Evolutionary conservation across 2,329 filamentous ascomycete genomes (phyloP).

Genomic region (Neospermospora avenae): DNA sequence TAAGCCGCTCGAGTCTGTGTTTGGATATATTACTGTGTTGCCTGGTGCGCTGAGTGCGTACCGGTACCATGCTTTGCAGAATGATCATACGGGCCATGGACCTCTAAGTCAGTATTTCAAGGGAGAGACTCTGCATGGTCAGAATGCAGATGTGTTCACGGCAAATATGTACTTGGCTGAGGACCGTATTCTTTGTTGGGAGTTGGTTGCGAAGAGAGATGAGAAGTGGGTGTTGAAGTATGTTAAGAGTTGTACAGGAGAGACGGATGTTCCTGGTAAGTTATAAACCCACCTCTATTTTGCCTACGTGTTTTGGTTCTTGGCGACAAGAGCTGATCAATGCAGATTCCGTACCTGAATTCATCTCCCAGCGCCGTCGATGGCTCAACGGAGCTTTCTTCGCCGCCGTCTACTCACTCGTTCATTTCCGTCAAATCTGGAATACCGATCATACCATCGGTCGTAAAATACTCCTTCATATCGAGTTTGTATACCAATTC

Average conservation of each 20-base stretch:
- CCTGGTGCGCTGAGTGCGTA: slow-evolving; percentile 95
- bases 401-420: slow-evolving; percentile 92
- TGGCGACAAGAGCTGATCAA: slow-evolving; percentile 9
- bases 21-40: slow-evolving; percentile 96
- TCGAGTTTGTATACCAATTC: slow-evolving; percentile 95
- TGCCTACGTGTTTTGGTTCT: background rate
- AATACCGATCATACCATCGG: slow-evolving; percentile 83
- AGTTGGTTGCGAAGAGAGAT: slow-evolving; percentile 89
- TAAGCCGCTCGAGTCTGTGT: slow-evolving; percentile 94
- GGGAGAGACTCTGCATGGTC: slow-evolving; percentile 92
- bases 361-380: slow-evolving; percentile 91
- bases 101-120: slow-evolving; percentile 99
- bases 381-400: slow-evolving; percentile 99
- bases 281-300: slow-evolving; percentile 15
- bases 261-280: slow-evolving; percentile 95
- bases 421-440: slow-evolving; percentile 94
- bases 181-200: slow-evolving; percentile 88
- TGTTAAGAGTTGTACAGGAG: slow-evolving; percentile 92
- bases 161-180: slow-evolving; percentile 95
- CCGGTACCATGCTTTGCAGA: slow-evolving; percentile 91
- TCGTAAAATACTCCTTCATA: slow-evolving; percentile 86
- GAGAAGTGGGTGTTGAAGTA: slow-evolving; percentile 98
- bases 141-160: slow-evolving; percentile 95
- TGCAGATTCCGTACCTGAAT: slow-evolving; percentile 88
- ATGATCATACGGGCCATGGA: slow-evolving; percentile 92